Evolutionary conservation across 2,329 filamentous ascomycete genomes (phyloP).

Genomic region (Phyllosticta ampelicida): DNA sequence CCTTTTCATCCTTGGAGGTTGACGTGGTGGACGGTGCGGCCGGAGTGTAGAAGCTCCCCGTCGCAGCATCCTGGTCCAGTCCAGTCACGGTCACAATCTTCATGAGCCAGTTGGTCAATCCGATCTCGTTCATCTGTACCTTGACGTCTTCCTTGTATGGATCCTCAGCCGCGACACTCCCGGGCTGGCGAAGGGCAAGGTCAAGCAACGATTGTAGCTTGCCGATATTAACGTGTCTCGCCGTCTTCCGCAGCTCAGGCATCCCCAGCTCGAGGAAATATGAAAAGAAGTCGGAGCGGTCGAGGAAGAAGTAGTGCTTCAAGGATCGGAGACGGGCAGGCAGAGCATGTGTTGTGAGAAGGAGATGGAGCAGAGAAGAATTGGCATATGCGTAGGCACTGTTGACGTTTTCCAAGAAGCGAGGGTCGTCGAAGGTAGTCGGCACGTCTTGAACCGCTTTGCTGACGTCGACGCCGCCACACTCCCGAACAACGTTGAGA

Average conservation of each 20-base stretch:
- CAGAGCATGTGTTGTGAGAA: slow-evolving; percentile 85
- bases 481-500: slow-evolving; percentile 93
- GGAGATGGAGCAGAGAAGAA: slow-evolving; percentile 77
- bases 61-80: slow-evolving; percentile 68
- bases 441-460: slow-evolving; percentile 83
- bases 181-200: slow-evolving; percentile 88
- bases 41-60: slow-evolving; percentile 54
- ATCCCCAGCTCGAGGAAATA: slow-evolving; percentile 90
- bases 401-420: slow-evolving; percentile 93
- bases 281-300: slow-evolving; percentile 94
- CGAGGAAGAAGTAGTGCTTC: slow-evolving; percentile 98
- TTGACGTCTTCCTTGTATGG: slow-evolving; percentile 98
- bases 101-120: slow-evolving; percentile 87
- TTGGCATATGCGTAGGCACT: slow-evolving; percentile 92
- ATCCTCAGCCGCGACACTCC: slow-evolving; percentile 84
- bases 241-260: slow-evolving; percentile 82
- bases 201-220: slow-evolving; percentile 96
- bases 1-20: slow-evolving; percentile 61
- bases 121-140: slow-evolving; percentile 91
- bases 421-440: slow-evolving; percentile 77
- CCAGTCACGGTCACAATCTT: slow-evolving; percentile 94
- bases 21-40: slow-evolving; percentile 42
- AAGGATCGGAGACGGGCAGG: slow-evolving; percentile 78
- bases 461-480: slow-evolving; percentile 88
- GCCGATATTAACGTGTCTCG: slow-evolving; percentile 77